Evolutionary conservation across 2,329 filamentous ascomycete species (phyloP).

Genomic region (Claviceps quebecensis): DNA sequence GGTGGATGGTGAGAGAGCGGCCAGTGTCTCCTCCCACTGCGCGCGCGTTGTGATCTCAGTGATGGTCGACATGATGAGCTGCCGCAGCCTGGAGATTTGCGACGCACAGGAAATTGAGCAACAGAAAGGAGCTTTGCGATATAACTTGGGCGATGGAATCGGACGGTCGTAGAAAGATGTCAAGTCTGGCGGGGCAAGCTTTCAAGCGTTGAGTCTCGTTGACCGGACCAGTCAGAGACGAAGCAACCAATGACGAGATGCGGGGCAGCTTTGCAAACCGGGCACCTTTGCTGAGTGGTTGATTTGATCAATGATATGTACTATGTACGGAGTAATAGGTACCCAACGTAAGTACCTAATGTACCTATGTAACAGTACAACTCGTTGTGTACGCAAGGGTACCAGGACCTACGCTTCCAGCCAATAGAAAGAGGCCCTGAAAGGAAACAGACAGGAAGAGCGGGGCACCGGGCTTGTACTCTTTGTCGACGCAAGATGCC

Average conservation of each 20-base stretch:
- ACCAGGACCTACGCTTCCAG: too few species aligned
- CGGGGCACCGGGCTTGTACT: too few species aligned
- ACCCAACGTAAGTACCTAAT: too few species aligned
- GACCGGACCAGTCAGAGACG: background rate
- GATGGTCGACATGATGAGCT: slow-evolving; percentile 54
- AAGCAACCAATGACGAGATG: background rate
- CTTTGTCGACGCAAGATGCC: background rate
- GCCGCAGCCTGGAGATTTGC: background rate
- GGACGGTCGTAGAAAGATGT: slow-evolving; percentile 3
- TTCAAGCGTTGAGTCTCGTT: background rate
- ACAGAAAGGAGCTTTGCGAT: too few species aligned
- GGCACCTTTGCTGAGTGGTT: too few species aligned
- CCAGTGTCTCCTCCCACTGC: slow-evolving; percentile 57
- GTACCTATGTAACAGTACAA: too few species aligned
- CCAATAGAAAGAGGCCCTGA: too few species aligned
- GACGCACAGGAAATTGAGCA: background rate
- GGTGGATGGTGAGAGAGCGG: slow-evolving; percentile 50
- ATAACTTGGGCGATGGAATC: background rate
- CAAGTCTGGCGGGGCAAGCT: slow-evolving; percentile 9
- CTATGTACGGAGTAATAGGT: too few species aligned
- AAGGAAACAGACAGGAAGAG: too few species aligned
- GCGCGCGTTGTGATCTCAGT: slow-evolving; percentile 60
- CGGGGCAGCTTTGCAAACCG: background rate
- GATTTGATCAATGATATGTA: too few species aligned
- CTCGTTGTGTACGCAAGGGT: too few species aligned